Conservation (phyloP, 768 basidiomycete genomes). For the Chiua virens region DNA sequence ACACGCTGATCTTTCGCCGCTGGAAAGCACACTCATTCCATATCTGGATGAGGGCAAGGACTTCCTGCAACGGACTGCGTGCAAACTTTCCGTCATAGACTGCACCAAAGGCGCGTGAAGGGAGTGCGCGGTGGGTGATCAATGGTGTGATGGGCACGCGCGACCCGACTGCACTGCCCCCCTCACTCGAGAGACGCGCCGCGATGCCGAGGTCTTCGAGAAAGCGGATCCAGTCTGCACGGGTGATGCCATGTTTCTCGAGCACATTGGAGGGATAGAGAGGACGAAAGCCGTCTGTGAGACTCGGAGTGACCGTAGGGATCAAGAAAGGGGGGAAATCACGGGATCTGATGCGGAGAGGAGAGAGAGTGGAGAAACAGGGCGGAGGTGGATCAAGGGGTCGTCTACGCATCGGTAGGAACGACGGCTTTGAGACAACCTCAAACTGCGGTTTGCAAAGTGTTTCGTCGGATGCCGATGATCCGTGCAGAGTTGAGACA, state of each 20-base stretch:
- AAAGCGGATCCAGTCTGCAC: slow-evolving; percentile 30
- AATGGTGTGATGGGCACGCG: slow-evolving; percentile 16
- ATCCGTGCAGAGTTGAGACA: too few relatives aligned
- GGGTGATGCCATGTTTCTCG: slow-evolving; percentile 29
- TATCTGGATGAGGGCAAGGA: slow-evolving; percentile 25
- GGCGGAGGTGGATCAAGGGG: slow-evolving; percentile 32
- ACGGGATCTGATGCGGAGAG: slow-evolving; percentile 25
- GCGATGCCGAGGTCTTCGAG: slow-evolving; percentile 29
- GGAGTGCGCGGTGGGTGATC: slow-evolving; percentile 15
- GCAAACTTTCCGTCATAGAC: slow-evolving; percentile 22
- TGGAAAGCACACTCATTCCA: slow-evolving; percentile 36
- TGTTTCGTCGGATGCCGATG: slow-evolving; percentile 8
- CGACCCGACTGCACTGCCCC: slow-evolving; percentile 25
- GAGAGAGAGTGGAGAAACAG: slow-evolving; percentile 30
- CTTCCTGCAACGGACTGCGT: slow-evolving; percentile 18
- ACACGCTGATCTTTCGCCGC: slow-evolving; percentile 28
- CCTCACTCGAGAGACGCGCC: slow-evolving; percentile 24
- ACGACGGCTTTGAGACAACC: slow-evolving; percentile 8
- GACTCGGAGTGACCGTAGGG: slow-evolving; percentile 17
- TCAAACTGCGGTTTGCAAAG: slow-evolving; percentile 33
- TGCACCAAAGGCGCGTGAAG: slow-evolving; percentile 10
- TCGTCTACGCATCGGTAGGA: slow-evolving; percentile 2
- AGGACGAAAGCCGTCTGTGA: slow-evolving; percentile 26
- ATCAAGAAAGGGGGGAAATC: slow-evolving; percentile 30
- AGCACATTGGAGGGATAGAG: slow-evolving; percentile 26